Evolutionary conservation across 495 filamentous ascomycete genomes (phyloP).

Genomic region (Cryomyces minteri): DNA sequence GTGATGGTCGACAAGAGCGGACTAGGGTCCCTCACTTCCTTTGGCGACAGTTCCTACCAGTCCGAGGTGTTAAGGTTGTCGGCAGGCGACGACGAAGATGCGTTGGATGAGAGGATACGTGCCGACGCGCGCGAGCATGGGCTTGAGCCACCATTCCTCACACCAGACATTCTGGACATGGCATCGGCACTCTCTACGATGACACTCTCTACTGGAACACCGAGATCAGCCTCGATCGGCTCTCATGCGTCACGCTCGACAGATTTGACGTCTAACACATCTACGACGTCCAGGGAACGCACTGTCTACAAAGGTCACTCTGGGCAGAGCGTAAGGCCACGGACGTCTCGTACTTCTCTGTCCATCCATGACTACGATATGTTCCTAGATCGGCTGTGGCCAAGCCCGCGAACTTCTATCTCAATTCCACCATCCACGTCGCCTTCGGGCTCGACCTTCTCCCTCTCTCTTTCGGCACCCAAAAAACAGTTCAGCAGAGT

Average conservation of each 20-base stretch:
- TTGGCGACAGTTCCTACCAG: not conserved
- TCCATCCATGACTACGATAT: constrained; percentile 9
- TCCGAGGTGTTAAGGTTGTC: not conserved
- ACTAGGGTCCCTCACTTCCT: no score
- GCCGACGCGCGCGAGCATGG: not conserved
- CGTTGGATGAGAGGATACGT: not conserved
- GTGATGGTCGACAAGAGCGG: no score
- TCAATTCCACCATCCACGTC: constrained; percentile 6
- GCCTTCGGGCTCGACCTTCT: constrained; percentile 9
- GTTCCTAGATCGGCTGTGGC: constrained; percentile 1
- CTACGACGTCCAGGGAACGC: constrained; percentile 4
- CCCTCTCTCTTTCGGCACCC: constrained; percentile 4
- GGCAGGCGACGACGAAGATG: not conserved
- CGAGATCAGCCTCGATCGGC: constrained; percentile 5
- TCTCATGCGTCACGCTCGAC: constrained; percentile 7
- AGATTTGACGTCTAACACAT: constrained; percentile 6
- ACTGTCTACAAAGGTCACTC: not conserved
- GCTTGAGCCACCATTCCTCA: not conserved
- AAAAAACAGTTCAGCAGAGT: constrained; percentile 9
- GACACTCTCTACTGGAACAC: not conserved
- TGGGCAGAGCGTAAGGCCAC: not conserved
- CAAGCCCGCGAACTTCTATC: not conserved
- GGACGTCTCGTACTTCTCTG: not conserved
- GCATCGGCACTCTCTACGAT: not conserved
- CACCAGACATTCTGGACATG: not conserved